phyloP scores from a whole-genome alignment of 306 rosid species.

The Malus orientalis region DNA sequence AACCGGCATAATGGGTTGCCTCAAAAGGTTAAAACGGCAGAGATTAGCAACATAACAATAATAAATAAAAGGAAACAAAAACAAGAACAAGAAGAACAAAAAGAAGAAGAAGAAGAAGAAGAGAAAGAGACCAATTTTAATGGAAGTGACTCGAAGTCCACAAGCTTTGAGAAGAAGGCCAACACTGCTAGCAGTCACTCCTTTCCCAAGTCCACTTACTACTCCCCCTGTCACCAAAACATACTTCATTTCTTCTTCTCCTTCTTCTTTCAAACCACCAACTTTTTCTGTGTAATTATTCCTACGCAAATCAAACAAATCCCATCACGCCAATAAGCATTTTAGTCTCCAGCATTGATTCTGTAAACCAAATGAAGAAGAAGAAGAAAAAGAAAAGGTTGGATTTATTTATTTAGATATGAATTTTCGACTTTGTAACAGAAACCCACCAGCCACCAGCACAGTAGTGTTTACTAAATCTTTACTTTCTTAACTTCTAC shows the following conservation, averaged over 20 bases:
- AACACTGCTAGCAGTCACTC: slow-evolving; percentile 92
- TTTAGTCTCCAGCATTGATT: background rate
- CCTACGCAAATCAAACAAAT: background rate
- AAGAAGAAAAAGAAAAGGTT: background rate
- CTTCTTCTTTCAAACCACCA: background rate
- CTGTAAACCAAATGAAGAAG: background rate
- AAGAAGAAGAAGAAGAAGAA: slow-evolving; percentile 11
- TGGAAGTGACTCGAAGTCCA: slow-evolving; percentile 84
- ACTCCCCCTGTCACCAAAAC: slow-evolving; percentile 91
- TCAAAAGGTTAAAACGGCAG: slow-evolving; percentile 1
- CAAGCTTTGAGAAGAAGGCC: slow-evolving; percentile 88
- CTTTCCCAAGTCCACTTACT: slow-evolving; percentile 93
- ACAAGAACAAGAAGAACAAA: background rate
- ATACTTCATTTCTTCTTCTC: slow-evolving; percentile 53
- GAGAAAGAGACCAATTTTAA: slow-evolving; percentile 69
- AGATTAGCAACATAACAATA: background rate
- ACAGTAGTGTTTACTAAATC: background rate
- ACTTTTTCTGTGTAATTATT: background rate
- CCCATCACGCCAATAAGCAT: background rate
- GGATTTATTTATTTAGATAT: background rate
- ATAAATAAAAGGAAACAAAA: background rate
- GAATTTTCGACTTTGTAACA: background rate
- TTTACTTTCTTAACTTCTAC: background rate
- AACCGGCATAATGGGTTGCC: background rate
- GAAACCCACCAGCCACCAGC: slow-evolving; percentile 3